Evolutionary conservation across 2,329 filamentous ascomycete species (phyloP), one percentile per base, ranked within the genome.

Genomic region (Orbilia blumenaviensis): DNA sequence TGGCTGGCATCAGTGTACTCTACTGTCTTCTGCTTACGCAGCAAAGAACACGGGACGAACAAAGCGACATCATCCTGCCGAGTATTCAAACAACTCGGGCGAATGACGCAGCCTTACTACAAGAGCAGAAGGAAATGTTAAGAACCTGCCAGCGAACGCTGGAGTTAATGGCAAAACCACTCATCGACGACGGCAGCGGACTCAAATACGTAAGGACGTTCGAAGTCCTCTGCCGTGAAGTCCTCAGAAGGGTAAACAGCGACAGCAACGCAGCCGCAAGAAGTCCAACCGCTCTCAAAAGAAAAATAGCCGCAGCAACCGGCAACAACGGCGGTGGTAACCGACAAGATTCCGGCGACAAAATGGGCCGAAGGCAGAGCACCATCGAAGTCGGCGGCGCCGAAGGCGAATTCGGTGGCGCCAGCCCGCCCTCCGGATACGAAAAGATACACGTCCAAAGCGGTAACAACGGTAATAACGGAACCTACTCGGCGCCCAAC

Each of bases 161-260:
- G 16, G 73, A 77, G 12, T 41, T 77, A 23, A 77, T 77, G 73
- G 73, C 73, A 2, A 71, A 72, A 36, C 73, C 73, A 23, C 32
- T 77, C 46, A 72, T 77, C 16, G 73, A 77, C 34, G 73, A 77
- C 16, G 73, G 73, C 0, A 77, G 67, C 27, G 73, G 73, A 10
- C 36, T 77, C 18, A 77, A 77, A 25, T 77, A 77, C 18, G 73
- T 77, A 2, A 36, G 73, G n/a, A 77, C 73, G 6, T 77, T 72
- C n/a, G 73, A 77, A 27, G 73, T 77, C 8, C 73, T 77, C 2
- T 77, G 73, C 32, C 41, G 73, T 5, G 73, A 77, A 38, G 73
- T 77, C 3, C 29, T 77, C 8, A 54, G 73, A 18, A 32, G 73
- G 27, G 73, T 77, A 1, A 71, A 71, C 12, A 71, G 48, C 50